These are phyloP conservation scores for Rhododendron ferrugineum DNA, from an alignment of 148 eudicot genomes.

Conservation along the genomic window DNA sequence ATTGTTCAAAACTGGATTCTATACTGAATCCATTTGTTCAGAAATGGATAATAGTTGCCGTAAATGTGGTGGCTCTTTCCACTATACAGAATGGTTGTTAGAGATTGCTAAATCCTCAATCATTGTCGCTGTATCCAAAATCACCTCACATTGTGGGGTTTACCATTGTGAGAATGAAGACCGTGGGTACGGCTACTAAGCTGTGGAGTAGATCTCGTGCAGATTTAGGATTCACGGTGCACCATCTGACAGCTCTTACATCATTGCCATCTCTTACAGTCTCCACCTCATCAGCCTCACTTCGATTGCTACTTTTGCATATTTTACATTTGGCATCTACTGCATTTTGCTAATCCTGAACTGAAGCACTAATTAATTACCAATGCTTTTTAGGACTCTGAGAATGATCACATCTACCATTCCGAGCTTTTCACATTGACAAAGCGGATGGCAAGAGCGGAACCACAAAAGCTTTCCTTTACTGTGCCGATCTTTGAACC, in stretches of 20 bases:
- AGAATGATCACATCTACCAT: conserved; percentile 95
- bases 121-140: background rate
- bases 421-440: conserved; percentile 89
- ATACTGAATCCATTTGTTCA: background rate
- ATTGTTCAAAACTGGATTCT: background rate
- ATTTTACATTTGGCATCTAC: background rate
- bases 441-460: conserved; percentile 74
- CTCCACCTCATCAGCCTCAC: background rate
- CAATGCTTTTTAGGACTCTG: conserved; percentile 62
- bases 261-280: background rate
- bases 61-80: conserved; percentile 2
- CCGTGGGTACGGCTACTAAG: background rate
- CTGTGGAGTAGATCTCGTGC: background rate
- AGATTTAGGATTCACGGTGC: background rate
- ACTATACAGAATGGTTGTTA: background rate
- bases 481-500: conserved; percentile 98
- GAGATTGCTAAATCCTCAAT: background rate
- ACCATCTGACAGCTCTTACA: background rate
- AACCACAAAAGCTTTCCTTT: conserved; percentile 88
- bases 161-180: background rate
- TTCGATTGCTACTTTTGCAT: background rate
- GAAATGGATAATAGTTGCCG: background rate
- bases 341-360: background rate
- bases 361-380: conserved; percentile 13
- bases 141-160: background rate